A percentile compares a stretch with the other conserved stretches of the same genome.
Conservation (phyloP, 345 rosid genomes). For the Mallotus nudiflorus region DNA sequence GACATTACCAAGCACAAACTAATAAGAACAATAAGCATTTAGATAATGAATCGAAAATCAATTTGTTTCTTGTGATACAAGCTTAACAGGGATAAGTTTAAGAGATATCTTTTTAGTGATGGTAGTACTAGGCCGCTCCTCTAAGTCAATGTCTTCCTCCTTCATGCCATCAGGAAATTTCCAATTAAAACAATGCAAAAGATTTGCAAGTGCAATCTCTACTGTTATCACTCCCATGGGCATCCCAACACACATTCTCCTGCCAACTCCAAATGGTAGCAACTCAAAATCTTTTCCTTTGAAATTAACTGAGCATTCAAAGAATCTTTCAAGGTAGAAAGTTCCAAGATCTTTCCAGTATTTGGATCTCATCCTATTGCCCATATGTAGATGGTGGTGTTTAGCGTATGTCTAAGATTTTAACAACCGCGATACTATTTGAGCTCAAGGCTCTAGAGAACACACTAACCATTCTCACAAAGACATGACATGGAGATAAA, state of each 20-base stretch:
- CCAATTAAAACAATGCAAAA: constrained; percentile 42
- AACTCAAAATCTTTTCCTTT: constrained; percentile 47
- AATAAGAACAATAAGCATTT: no score
- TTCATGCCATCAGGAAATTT: constrained; percentile 35
- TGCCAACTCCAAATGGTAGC: constrained; percentile 54
- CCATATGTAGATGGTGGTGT: no score
- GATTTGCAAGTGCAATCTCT: constrained; percentile 39
- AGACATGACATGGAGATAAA: no score
- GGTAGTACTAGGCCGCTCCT: constrained; percentile 22
- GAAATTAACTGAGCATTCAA: constrained; percentile 32
- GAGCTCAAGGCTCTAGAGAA: no score
- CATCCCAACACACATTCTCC: constrained; percentile 49
- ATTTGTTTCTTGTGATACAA: no score
- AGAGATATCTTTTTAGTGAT: constrained; percentile 24
- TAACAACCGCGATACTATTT: no score
- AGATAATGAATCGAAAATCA: no score
- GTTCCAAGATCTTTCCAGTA: constrained; percentile 40
- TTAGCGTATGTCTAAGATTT: no score
- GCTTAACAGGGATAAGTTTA: constrained; percentile 32
- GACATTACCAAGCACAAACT: no score
- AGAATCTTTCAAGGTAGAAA: constrained; percentile 44
- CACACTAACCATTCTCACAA: no score
- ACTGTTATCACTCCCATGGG: constrained; percentile 32
- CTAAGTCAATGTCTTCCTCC: constrained; percentile 28
- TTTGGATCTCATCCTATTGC: constrained; percentile 46